These are phyloP conservation scores for Aureobasidium sp. DNA, from an alignment of 2,329 filamentous ascomycete species.

Conservation along the genomic window DNA sequence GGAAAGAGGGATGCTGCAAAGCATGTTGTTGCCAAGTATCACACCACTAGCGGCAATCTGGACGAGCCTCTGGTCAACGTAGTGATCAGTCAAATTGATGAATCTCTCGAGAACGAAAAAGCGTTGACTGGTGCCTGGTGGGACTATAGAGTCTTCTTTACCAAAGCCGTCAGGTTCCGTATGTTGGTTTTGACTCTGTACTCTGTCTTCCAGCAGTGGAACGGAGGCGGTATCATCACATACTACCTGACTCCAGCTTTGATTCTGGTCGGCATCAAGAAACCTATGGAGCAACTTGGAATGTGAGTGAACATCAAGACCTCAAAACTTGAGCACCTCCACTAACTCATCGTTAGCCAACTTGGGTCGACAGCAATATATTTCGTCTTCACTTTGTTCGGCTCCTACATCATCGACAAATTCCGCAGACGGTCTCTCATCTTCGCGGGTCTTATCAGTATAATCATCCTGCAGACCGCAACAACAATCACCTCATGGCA, in stretches of 20 bases:
- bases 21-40: slow-evolving; percentile 33
- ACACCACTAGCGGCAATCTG: slow-evolving; percentile 35
- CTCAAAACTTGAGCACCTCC: not conserved
- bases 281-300: slow-evolving; percentile 33
- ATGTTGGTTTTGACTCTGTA: slow-evolving; percentile 40
- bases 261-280: slow-evolving; percentile 36
- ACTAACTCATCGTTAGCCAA: slow-evolving; percentile 18
- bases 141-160: slow-evolving; percentile 44
- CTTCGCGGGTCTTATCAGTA: slow-evolving; percentile 36
- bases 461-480: slow-evolving; percentile 39
- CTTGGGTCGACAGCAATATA: slow-evolving; percentile 40
- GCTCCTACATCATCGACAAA: slow-evolving; percentile 37
- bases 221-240: slow-evolving; percentile 40
- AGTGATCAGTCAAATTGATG: slow-evolving; percentile 38
- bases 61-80: slow-evolving; percentile 38
- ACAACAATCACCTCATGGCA: slow-evolving; percentile 45
- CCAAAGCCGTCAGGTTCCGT: slow-evolving; percentile 37
- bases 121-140: slow-evolving; percentile 30
- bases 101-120: slow-evolving; percentile 33
- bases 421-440: slow-evolving; percentile 40
- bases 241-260: slow-evolving; percentile 36
- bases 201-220: slow-evolving; percentile 43
- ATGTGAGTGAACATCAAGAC: slow-evolving; percentile 21
- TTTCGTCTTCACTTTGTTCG: slow-evolving; percentile 41
- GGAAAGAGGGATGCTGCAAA: slow-evolving; percentile 5